Evolutionary conservation across 2,329 filamentous ascomycete genomes (phyloP).

Genomic region (Ceratocystis variospora): DNA sequence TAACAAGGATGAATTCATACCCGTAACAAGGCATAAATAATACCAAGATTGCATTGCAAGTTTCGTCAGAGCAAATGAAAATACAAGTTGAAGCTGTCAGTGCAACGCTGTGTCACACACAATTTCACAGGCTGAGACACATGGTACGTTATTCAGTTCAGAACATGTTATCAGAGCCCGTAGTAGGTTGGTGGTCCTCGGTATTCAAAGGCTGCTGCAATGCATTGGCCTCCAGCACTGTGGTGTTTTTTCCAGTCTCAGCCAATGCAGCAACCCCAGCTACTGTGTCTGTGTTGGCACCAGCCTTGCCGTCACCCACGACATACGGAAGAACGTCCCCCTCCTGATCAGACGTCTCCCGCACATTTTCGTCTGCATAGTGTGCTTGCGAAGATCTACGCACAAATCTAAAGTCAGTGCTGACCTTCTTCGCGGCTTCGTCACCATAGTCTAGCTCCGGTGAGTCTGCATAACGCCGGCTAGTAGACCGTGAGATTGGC

Average conservation of each 20-base stretch:
- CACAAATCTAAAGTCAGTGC: slow-evolving; percentile 10
- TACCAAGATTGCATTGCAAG: too few species aligned
- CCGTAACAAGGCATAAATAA: neutral
- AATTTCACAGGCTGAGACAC: neutral
- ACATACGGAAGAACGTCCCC: slow-evolving; percentile 20
- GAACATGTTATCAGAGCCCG: neutral
- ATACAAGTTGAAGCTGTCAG: neutral
- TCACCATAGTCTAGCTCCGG: slow-evolving; percentile 43
- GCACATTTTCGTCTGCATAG: slow-evolving; percentile 28
- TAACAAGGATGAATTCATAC: neutral
- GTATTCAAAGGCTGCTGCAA: neutral
- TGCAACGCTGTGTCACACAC: neutral
- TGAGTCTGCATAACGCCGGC: slow-evolving; percentile 32
- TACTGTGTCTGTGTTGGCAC: neutral
- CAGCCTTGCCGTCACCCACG: slow-evolving; percentile 22
- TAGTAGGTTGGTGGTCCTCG: neutral
- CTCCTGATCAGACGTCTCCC: slow-evolving; percentile 32
- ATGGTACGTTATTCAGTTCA: neutral
- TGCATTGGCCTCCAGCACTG: neutral
- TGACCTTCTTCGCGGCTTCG: neutral
- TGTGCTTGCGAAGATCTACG: slow-evolving; percentile 7
- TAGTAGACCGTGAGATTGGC: slow-evolving; percentile 22
- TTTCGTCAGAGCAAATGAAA: neutral
- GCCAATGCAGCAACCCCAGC: slow-evolving; percentile 24
- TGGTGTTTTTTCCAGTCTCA: neutral